These are phyloP conservation scores for Phyllostachys edulis DNA, from an alignment of 176 grass and related monocot species.

Conservation along the genomic window DNA sequence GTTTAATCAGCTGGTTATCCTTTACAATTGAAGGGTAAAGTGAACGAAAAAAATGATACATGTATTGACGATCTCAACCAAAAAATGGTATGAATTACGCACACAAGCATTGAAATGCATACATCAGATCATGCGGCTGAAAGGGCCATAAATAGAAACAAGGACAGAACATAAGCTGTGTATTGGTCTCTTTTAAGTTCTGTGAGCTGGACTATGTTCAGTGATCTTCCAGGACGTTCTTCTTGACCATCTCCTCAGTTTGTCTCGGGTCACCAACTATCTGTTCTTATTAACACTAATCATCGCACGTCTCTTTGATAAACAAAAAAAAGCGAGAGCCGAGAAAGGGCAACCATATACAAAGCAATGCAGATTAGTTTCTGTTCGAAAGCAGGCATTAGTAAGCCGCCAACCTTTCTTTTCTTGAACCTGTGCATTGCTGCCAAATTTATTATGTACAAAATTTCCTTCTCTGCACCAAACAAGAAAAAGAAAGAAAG, in stretches of 20 bases:
- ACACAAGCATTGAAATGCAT: slow-evolving; percentile 5
- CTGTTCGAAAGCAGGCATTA: slow-evolving; percentile 21
- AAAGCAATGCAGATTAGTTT: slow-evolving; percentile 21
- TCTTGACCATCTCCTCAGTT: slow-evolving; percentile 27
- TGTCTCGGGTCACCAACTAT: slow-evolving; percentile 23
- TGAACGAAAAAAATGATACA: not conserved
- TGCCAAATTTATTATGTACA: slow-evolving; percentile 51
- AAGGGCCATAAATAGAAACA: slow-evolving; percentile 26
- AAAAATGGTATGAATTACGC: slow-evolving; percentile 41
- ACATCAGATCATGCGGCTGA: slow-evolving; percentile 32
- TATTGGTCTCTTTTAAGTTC: slow-evolving; percentile 2
- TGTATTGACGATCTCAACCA: slow-evolving; percentile 17
- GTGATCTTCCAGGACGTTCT: slow-evolving; percentile 26
- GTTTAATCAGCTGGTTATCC: not conserved
- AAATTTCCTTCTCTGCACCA: slow-evolving; percentile 64
- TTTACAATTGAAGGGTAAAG: not conserved
- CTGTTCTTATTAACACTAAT: slow-evolving; percentile 38
- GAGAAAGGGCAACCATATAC: slow-evolving; percentile 35
- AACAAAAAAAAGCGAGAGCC: not conserved
- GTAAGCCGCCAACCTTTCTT: slow-evolving; percentile 27
- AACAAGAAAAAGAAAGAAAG: not conserved
- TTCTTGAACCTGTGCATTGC: slow-evolving; percentile 43
- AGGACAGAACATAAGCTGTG: not conserved
- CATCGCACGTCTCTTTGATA: slow-evolving; percentile 13
- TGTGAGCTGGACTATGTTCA: slow-evolving; percentile 17